Conservation (phyloP, 495 filamentous ascomycete species). For the Podospora bellae-mahoneyi region DNA sequence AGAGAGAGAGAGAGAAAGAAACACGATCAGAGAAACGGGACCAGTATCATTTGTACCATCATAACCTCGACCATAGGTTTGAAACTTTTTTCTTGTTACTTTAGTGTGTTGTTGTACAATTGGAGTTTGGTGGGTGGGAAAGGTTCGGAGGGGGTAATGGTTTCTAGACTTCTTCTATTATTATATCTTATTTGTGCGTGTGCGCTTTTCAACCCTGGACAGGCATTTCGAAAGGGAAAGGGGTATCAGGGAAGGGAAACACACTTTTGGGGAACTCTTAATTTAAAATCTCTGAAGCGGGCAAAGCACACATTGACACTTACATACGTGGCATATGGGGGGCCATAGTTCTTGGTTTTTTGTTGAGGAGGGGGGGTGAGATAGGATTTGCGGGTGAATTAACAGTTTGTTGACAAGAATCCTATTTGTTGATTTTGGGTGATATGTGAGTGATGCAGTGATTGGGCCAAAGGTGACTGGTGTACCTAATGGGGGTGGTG, state of each 20-base stretch:
- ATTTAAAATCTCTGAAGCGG: neutral
- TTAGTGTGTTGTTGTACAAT: neutral
- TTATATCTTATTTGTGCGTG: neutral
- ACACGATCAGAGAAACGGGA: neutral
- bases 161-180: neutral
- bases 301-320: neutral
- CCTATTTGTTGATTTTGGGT: neutral
- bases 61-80: neutral
- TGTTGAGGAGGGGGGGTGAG: neutral
- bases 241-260: neutral
- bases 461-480: neutral
- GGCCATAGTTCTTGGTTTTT: neutral
- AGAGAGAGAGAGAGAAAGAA: neutral
- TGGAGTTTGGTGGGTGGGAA: constrained; percentile 6
- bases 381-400: neutral
- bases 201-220: neutral
- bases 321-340: neutral
- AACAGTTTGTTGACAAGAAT: neutral
- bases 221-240: neutral
- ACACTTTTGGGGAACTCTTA: neutral
- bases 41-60: neutral
- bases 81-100: neutral
- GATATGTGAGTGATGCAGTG: neutral
- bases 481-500: neutral
- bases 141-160: constrained; percentile 2